A percentile compares a stretch with the other conserved stretches of the same genome.
Evolutionary conservation across 2,329 filamentous ascomycete genomes (phyloP).

Genomic region (Claviceps digitariae): DNA sequence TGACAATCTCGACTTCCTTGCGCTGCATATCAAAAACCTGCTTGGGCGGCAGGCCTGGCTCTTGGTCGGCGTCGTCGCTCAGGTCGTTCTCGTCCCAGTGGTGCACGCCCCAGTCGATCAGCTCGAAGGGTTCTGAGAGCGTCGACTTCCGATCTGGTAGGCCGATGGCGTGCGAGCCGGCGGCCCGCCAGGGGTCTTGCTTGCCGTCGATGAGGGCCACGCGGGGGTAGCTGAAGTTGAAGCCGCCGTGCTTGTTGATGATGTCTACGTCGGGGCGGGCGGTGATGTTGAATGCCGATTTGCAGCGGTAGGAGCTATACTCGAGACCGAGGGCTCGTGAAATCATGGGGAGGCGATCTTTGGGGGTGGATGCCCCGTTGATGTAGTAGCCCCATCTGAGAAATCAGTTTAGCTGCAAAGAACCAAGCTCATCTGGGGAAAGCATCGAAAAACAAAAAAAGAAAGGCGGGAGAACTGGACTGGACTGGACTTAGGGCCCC

Average conservation of each 20-base stretch:
- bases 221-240: slow-evolving; percentile 57
- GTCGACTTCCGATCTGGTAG: slow-evolving; percentile 45
- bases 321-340: slow-evolving; percentile 56
- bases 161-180: slow-evolving; percentile 55
- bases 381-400: slow-evolving; percentile 64
- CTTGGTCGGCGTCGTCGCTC: slow-evolving; percentile 29
- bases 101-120: slow-evolving; percentile 64
- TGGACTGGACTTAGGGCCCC: no score
- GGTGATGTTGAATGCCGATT: slow-evolving; percentile 55
- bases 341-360: slow-evolving; percentile 50
- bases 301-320: slow-evolving; percentile 50
- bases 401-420: background rate
- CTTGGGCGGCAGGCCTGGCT: slow-evolving; percentile 47
- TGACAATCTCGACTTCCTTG: slow-evolving; percentile 46
- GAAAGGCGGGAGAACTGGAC: no score
- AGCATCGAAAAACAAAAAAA: no score
- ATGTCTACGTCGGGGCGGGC: slow-evolving; percentile 45
- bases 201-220: slow-evolving; percentile 66
- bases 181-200: slow-evolving; percentile 67
- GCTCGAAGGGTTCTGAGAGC: slow-evolving; percentile 52
- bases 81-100: slow-evolving; percentile 68
- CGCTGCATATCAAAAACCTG: slow-evolving; percentile 46
- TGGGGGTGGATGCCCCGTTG: slow-evolving; percentile 57
- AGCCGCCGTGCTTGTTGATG: slow-evolving; percentile 68
- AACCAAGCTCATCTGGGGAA: no score